Evolutionary conservation across 108 stramenopile genomes (phyloP), one percentile per base, ranked within the genome.

Genomic region (Discostella stelligeroides): DNA sequence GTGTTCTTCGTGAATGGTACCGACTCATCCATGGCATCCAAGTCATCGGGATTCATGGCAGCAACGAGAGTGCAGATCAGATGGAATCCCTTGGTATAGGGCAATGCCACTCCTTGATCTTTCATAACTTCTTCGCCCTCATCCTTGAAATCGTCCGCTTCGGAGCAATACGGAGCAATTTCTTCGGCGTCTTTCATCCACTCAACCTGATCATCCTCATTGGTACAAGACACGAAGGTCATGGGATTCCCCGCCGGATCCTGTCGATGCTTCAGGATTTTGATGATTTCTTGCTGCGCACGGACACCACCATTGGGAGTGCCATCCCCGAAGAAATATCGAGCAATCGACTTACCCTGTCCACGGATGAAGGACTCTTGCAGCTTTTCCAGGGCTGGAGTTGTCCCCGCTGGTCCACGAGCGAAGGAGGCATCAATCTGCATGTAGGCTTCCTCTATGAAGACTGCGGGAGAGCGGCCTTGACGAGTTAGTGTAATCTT

Each of bases 101-200:
- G 82, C 39, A 83, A 57, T 13, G 82, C 82, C 21, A 46, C 69
- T 59, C 82, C 82, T 62, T 83, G 82, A 66, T 83, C 82, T 15
- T 56, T 46, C 63, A 80, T 60, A 2, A 83, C 79, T 76, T 83
- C 78, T 8, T 28, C 58, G 7, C 73, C 54, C 37, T 83, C 78
- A 43, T 80, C 78, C 17, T 20, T 34, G 21, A 66, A 83, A 43
- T 83, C 82, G 61, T 83, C 78, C 38, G 58, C 79, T 53, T 75
- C 78, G 9, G 79, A 63, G 37, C 82, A 85, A 34, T 72, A 85
- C 12, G 78, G 78, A 2, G 61, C 75, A 43, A 80, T 63, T 54
- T 85, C 84, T 61, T 85, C 81, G 46, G 65, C 49, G 82, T 80
- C 78, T 21, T 85, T 85, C 84, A 85, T 85, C 84, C 84, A 85